Base-by-base conservation (phyloP, 768 basidiomycete genomes). In the Boletus rufocinnamomeus region DNA sequence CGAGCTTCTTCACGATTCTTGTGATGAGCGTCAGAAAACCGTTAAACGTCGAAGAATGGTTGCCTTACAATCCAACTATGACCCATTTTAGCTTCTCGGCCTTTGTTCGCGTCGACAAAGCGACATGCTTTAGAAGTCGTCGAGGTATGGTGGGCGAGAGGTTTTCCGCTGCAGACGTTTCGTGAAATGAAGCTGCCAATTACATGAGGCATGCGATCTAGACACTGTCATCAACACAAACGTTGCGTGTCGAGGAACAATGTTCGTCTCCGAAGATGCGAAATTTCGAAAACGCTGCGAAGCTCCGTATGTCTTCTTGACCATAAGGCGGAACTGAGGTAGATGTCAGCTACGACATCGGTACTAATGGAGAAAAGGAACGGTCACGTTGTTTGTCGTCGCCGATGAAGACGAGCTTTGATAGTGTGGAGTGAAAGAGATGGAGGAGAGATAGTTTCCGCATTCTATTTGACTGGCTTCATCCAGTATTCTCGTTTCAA, bases 181-280 rank as follows among this genome's bases (percentile, higher is more conserved):
- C 74, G 64, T 9, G 91, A 93, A 27, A 93, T 88, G 47, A 91
- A 84, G 4, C 71, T 65, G 40, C 90, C 88, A 72, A 92, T 84
- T 57, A 87, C 79, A 60, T 83, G 82, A 40, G 91, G 91, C 89
- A 93, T 91, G 6, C 92, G 86, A 64, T 93, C 92, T 93, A 57
- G 25, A 50, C 45, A 19, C 0, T 54, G 41, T 54, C 35, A 40
- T 59, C 43, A 64, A 19, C 19, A 14, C 38, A 37, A 51, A 38
- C 27, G 9, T 74, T 93, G 91, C 0, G 79, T 90, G 65, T 89
- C 73, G 10, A 93, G 74, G 64, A 91, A 85, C 5, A 79, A 40
- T 0, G 79, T 77, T 38, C 72, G 65, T 14, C 70, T 67, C 2
- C 72, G 72, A 17, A 93, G 75, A 71, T 92, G 88, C 0, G 72